Conservation (phyloP, 2,329 filamentous ascomycete genomes). For the Penicillium janthinellum region DNA sequence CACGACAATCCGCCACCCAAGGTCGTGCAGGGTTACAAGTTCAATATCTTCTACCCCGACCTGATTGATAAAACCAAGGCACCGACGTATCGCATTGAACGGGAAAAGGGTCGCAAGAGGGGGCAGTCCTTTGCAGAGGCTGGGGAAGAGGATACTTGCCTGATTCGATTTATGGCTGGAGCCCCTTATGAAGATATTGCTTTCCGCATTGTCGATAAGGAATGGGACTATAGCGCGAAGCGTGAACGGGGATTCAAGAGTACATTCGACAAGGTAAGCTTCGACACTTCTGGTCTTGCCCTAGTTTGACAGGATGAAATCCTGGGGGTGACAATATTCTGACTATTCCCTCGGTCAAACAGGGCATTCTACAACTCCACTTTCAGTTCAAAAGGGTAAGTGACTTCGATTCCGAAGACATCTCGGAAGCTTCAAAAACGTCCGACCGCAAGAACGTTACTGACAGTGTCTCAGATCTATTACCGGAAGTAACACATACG, state of each 20-base stretch:
- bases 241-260: conserved; percentile 92
- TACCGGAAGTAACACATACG: conserved; percentile 48
- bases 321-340: background rate
- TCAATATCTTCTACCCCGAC: conserved; percentile 99
- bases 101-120: conserved; percentile 83
- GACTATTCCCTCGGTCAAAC: conserved; percentile 12
- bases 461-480: conserved; percentile 43
- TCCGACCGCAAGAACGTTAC: conserved; percentile 4
- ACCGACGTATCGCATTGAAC: conserved; percentile 92
- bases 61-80: conserved; percentile 93
- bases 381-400: conserved; percentile 97
- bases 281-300: no score
- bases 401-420: background rate
- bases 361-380: conserved; percentile 94
- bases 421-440: background rate
- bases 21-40: conserved; percentile 98
- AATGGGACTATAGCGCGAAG: conserved; percentile 99
- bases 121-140: conserved; percentile 92
- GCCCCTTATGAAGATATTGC: conserved; percentile 96
- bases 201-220: conserved; percentile 95
- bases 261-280: conserved; percentile 90
- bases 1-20: conserved; percentile 97
- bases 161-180: conserved; percentile 93
- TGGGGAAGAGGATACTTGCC: conserved; percentile 93
- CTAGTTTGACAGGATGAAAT: no score